Evolutionary conservation across 2,329 filamentous ascomycete genomes (phyloP).

Genomic region (Bimuria novae-zelandiae): DNA sequence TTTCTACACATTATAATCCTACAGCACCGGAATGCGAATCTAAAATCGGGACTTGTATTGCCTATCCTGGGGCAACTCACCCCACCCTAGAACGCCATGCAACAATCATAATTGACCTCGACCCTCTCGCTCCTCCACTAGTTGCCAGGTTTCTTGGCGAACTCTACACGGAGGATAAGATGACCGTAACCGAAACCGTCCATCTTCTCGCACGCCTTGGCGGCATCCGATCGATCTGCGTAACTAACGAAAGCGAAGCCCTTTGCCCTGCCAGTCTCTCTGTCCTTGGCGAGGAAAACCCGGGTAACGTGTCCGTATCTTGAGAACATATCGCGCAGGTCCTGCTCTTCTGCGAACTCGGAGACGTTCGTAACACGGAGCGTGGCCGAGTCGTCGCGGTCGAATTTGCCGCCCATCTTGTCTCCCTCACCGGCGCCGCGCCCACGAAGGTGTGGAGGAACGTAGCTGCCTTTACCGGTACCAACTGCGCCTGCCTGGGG

Average conservation of each 20-base stretch:
- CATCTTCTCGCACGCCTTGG: constrained; percentile 95
- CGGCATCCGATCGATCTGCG: constrained; percentile 85
- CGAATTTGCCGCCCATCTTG: constrained; percentile 90
- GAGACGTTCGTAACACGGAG: constrained; percentile 98
- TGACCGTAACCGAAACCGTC: constrained; percentile 91
- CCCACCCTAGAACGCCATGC: no score
- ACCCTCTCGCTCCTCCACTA: background rate
- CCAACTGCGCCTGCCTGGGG: constrained; percentile 61
- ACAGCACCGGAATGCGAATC: no score
- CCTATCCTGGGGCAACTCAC: background rate
- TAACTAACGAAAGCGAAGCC: constrained; percentile 99
- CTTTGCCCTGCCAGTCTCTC: constrained; percentile 94
- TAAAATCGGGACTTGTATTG: background rate
- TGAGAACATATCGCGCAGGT: constrained; percentile 97
- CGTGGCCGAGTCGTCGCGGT: constrained; percentile 94
- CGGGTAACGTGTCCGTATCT: constrained; percentile 94
- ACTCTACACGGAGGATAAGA: constrained; percentile 84
- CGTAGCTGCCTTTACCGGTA: constrained; percentile 79
- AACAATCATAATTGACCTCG: no score
- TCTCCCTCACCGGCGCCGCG: constrained; percentile 78
- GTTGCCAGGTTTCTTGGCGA: constrained; percentile 67
- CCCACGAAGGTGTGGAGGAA: constrained; percentile 89
- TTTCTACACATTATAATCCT: no score
- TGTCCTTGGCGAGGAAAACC: constrained; percentile 97
- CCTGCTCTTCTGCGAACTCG: constrained; percentile 94